A percentile compares a stretch with the other conserved stretches of the same genome.
Conservation (phyloP, 345 rosid species). For the Trapa bicornis region DNA sequence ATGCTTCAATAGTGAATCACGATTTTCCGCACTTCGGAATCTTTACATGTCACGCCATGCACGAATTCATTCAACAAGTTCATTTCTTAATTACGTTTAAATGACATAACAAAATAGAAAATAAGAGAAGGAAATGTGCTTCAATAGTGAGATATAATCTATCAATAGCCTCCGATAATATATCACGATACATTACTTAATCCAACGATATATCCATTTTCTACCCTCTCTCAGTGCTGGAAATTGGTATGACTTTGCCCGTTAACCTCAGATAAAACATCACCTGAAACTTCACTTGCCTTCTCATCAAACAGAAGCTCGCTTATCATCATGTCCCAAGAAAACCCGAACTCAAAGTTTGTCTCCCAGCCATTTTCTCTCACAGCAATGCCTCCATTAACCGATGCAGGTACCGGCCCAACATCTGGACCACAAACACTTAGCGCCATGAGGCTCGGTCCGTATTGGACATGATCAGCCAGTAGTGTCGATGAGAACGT, state of each 20-base stretch:
- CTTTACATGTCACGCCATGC: too few relatives aligned
- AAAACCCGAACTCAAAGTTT: slow-evolving; percentile 17
- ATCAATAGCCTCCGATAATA: not conserved
- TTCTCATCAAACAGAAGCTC: slow-evolving; percentile 16
- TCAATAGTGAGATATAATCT: not conserved
- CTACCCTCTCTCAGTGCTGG: not conserved
- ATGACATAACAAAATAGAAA: not conserved
- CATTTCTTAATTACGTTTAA: not conserved
- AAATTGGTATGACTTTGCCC: not conserved
- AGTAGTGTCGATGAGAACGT: not conserved
- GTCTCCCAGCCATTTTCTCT: not conserved
- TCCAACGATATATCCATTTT: not conserved
- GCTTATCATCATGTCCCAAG: slow-evolving; percentile 12
- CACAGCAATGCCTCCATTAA: not conserved
- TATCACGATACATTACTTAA: not conserved
- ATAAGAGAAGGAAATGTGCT: not conserved
- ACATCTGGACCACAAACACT: too few relatives aligned
- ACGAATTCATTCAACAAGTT: not conserved
- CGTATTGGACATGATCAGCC: not conserved
- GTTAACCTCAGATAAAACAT: not conserved
- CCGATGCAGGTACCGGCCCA: not conserved
- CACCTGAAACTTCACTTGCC: not conserved
- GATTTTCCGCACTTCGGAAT: too few relatives aligned
- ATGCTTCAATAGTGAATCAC: too few relatives aligned
- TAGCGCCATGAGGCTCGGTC: not conserved